Conservation (phyloP, 345 rosid genomes). For the Camelina neglecta region DNA sequence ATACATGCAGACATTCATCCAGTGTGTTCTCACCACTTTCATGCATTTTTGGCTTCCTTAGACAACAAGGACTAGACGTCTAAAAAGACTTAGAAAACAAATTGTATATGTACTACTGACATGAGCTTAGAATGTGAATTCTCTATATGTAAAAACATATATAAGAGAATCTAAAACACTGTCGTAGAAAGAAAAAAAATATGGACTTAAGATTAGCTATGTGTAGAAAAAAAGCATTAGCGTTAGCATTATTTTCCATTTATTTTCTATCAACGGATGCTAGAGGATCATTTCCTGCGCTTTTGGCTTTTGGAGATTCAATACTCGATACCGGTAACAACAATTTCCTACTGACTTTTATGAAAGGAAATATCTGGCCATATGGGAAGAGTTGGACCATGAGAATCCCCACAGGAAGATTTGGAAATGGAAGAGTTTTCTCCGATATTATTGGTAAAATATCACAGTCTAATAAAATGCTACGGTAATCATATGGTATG, state of each 20-base stretch:
- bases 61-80: constrained; percentile 42
- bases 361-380: constrained; percentile 57
- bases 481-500: background rate
- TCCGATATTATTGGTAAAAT: constrained; percentile 56
- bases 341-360: constrained; percentile 47
- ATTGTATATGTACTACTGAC: constrained; percentile 13
- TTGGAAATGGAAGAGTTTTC: constrained; percentile 63
- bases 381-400: constrained; percentile 59
- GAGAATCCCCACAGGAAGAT: constrained; percentile 60
- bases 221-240: constrained; percentile 15
- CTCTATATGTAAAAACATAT: background rate
- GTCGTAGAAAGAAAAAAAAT: background rate
- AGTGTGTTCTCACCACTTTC: constrained; percentile 33
- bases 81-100: constrained; percentile 15
- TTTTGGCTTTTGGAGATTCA: constrained; percentile 69
- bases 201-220: constrained; percentile 25
- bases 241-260: constrained; percentile 25
- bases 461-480: background rate
- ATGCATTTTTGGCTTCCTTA: constrained; percentile 35
- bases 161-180: constrained; percentile 16
- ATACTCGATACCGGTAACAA: constrained; percentile 73
- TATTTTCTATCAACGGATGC: constrained; percentile 22
- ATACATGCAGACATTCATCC: constrained; percentile 36
- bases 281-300: constrained; percentile 47
- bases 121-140: constrained; percentile 6